Conservation (phyloP, 768 basidiomycete species). For the Boletellus ananiceps region DNA sequence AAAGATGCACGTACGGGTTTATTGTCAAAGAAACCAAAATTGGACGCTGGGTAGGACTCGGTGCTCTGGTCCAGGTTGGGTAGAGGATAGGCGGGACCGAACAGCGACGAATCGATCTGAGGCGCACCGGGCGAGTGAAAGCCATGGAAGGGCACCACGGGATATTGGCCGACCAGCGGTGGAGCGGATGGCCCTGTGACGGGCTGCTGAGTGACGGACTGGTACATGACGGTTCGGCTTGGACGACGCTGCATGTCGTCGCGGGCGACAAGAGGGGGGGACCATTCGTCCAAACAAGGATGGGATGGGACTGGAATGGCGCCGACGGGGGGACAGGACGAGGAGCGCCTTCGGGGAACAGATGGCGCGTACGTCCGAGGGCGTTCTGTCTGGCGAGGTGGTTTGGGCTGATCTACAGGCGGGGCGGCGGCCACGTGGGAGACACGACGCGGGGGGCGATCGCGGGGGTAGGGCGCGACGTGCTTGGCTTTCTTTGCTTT, state of each 20-base stretch:
- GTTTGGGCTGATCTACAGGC: slow-evolving; percentile 1
- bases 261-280: slow-evolving; percentile 19
- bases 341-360: slow-evolving; percentile 32
- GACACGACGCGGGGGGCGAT: slow-evolving; percentile 10
- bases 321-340: slow-evolving; percentile 39
- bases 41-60: background rate
- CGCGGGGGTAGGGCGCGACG: slow-evolving; percentile 6
- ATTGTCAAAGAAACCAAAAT: slow-evolving; percentile 5
- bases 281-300: slow-evolving; percentile 13
- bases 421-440: slow-evolving; percentile 1
- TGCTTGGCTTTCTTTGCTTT: slow-evolving; percentile 21
- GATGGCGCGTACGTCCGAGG: slow-evolving; percentile 22
- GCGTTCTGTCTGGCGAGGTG: slow-evolving; percentile 14
- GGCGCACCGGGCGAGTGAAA: slow-evolving; percentile 15
- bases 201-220: slow-evolving; percentile 22
- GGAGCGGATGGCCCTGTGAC: slow-evolving; percentile 6
- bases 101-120: background rate
- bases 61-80: slow-evolving; percentile 1
- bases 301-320: slow-evolving; percentile 26
- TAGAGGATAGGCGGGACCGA: slow-evolving; percentile 2
- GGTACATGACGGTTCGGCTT: slow-evolving; percentile 32
- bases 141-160: background rate
- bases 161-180: background rate
- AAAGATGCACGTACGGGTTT: slow-evolving; percentile 12
- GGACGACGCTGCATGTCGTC: slow-evolving; percentile 35